Conservation (phyloP, 192 early-diverging fungal genomes). For the Backusella sp. region DNA sequence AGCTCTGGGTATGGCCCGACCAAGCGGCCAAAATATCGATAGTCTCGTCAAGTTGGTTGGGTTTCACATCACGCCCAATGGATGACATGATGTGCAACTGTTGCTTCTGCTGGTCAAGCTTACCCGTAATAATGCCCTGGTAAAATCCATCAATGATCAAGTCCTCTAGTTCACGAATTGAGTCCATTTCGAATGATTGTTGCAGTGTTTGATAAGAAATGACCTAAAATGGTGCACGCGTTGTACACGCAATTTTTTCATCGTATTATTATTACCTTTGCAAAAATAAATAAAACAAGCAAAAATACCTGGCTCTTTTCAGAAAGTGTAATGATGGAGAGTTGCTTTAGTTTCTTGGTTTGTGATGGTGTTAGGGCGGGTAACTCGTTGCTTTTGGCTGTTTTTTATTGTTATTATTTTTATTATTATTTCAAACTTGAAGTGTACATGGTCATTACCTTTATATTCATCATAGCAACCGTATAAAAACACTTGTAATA, state of each 20-base stretch:
- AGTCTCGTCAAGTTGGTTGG: conserved; percentile 59
- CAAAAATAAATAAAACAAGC: conserved; percentile 14
- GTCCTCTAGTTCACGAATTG: conserved; percentile 82
- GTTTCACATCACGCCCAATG: conserved; percentile 81
- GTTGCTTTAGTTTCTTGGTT: conserved; percentile 61
- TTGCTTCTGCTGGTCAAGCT: conserved; percentile 78
- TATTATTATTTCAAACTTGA: not conserved
- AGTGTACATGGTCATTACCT: conserved; percentile 41
- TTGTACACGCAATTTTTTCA: not conserved
- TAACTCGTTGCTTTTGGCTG: conserved; percentile 47
- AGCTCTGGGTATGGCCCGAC: conserved; percentile 55
- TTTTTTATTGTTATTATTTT: not conserved
- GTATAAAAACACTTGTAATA: conserved; percentile 79
- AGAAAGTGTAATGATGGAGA: conserved; percentile 79
- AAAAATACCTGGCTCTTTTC: conserved; percentile 52
- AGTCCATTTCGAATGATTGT: conserved; percentile 67
- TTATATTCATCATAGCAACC: conserved; percentile 78
- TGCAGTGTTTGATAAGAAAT: conserved; percentile 67
- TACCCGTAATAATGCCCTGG: conserved; percentile 73
- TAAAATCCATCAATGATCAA: conserved; percentile 88
- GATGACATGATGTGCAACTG: conserved; percentile 73
- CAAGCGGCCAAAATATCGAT: conserved; percentile 56
- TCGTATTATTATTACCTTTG: not conserved
- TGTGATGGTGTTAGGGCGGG: conserved; percentile 49
- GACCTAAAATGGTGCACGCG: conserved; percentile 43